These are phyloP conservation scores for Pythium utonaiense DNA, from an alignment of 352 stramenopile species.

Conservation along the genomic window DNA sequence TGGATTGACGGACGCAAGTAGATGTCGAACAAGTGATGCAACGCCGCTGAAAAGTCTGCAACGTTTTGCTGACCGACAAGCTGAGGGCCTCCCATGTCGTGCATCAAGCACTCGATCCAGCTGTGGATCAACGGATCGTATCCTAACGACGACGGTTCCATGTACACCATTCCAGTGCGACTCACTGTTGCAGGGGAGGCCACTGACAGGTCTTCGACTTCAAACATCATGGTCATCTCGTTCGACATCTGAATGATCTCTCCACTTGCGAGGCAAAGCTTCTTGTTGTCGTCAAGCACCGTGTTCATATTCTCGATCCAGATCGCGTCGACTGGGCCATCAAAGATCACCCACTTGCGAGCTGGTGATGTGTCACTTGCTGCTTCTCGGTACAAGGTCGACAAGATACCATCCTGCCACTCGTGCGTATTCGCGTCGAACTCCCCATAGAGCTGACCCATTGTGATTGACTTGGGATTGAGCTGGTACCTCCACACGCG, in stretches of 20 bases:
- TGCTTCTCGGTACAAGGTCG: slow-evolving; percentile 86
- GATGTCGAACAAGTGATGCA: slow-evolving; percentile 84
- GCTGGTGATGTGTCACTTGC: slow-evolving; percentile 84
- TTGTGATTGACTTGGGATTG: slow-evolving; percentile 95
- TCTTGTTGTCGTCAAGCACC: slow-evolving; percentile 96
- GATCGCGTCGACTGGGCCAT: slow-evolving; percentile 93
- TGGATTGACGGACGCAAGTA: slow-evolving; percentile 79
- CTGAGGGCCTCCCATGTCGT: slow-evolving; percentile 46
- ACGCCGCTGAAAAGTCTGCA: slow-evolving; percentile 41
- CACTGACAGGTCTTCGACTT: slow-evolving; percentile 93
- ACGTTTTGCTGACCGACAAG: slow-evolving; percentile 38
- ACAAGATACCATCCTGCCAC: slow-evolving; percentile 93
- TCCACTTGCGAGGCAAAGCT: slow-evolving; percentile 92
- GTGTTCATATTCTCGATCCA: slow-evolving; percentile 99
- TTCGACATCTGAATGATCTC: slow-evolving; percentile 95
- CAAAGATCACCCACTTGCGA: slow-evolving; percentile 95
- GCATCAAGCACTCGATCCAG: slow-evolving; percentile 79
- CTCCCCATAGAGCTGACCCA: slow-evolving; percentile 94
- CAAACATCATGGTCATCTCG: slow-evolving; percentile 97
- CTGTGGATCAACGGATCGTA: slow-evolving; percentile 88
- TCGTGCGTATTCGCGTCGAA: slow-evolving; percentile 95
- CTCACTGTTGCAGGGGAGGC: slow-evolving; percentile 92
- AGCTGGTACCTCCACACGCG: slow-evolving; percentile 84
- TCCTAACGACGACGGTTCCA: slow-evolving; percentile 91
- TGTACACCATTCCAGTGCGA: slow-evolving; percentile 95